Evolutionary conservation across 305 asterid genomes (phyloP).

Genomic region (Fraxinus xanthoxyloides): DNA sequence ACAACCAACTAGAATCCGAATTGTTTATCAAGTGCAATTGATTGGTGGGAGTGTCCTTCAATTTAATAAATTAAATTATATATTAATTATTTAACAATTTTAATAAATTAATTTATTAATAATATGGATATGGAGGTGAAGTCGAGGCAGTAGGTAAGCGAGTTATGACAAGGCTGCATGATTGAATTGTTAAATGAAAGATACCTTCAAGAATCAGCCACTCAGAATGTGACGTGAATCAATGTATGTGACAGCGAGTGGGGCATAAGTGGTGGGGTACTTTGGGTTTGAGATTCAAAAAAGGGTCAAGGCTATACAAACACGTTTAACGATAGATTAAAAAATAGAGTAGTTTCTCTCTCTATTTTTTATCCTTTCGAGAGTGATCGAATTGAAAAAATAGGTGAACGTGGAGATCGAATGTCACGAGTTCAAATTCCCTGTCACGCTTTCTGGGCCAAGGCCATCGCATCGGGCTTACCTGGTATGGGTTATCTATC

Average conservation of each 20-base stretch:
- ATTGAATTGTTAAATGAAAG: constrained; percentile 32
- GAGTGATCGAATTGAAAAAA: too few relatives aligned
- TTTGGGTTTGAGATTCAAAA: not conserved
- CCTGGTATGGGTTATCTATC: too few relatives aligned
- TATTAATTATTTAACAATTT: not conserved
- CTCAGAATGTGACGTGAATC: constrained; percentile 24
- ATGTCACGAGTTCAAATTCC: too few relatives aligned
- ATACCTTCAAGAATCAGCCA: constrained; percentile 42
- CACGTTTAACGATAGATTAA: too few relatives aligned
- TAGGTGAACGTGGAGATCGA: too few relatives aligned
- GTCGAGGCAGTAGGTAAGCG: constrained; percentile 25
- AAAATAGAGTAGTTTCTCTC: too few relatives aligned
- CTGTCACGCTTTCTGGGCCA: too few relatives aligned
- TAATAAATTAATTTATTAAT: not conserved
- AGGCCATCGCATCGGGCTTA: too few relatives aligned
- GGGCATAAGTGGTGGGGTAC: not conserved
- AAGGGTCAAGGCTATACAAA: too few relatives aligned
- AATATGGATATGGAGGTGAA: constrained; percentile 2
- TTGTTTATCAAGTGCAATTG: not conserved
- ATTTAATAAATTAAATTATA: not conserved
- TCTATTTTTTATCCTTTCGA: too few relatives aligned
- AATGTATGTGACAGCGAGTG: not conserved
- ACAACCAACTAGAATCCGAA: not conserved
- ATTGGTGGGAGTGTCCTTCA: constrained; percentile 5
- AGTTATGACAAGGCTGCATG: constrained; percentile 31